These are phyloP conservation scores for Funneliformis caledonium DNA, from an alignment of 371 early-diverging fungal genomes.

Conservation along the genomic window DNA sequence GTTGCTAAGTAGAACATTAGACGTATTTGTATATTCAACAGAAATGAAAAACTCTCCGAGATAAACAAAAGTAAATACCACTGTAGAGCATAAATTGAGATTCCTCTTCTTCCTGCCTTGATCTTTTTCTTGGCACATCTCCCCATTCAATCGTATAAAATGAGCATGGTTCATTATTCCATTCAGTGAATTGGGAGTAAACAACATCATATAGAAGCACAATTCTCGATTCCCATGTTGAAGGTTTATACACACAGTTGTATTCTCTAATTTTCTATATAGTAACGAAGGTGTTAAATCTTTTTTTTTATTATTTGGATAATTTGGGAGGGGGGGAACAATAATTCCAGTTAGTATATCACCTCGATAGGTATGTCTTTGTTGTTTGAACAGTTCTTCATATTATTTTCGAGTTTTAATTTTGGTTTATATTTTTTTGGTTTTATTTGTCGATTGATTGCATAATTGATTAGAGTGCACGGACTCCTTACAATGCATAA, in stretches of 20 bases:
- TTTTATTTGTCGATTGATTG: not conserved
- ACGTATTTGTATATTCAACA: not conserved
- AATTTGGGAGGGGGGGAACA: too few species aligned
- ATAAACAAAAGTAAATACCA: not conserved
- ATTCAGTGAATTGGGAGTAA: slow-evolving; percentile 6
- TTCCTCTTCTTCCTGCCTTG: not conserved
- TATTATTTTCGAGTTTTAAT: not conserved
- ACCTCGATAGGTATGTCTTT: not conserved
- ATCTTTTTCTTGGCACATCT: not conserved
- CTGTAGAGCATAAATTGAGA: slow-evolving; percentile 7
- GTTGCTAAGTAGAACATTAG: not conserved
- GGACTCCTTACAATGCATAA: not conserved
- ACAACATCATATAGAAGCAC: slow-evolving; percentile 5
- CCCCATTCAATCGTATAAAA: slow-evolving; percentile 20
- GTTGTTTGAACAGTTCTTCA: not conserved
- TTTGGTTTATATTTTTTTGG: not conserved
- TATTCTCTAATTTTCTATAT: not conserved
- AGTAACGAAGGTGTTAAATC: not conserved
- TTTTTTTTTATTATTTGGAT: too few species aligned
- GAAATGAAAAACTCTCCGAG: not conserved
- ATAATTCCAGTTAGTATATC: too few species aligned
- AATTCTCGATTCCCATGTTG: not conserved
- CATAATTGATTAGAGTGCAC: not conserved
- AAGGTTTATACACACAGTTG: not conserved
- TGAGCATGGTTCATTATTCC: not conserved